Evolutionary conservation across 352 stramenopile species (phyloP).

Genomic region (Phytophthora hybrid): DNA sequence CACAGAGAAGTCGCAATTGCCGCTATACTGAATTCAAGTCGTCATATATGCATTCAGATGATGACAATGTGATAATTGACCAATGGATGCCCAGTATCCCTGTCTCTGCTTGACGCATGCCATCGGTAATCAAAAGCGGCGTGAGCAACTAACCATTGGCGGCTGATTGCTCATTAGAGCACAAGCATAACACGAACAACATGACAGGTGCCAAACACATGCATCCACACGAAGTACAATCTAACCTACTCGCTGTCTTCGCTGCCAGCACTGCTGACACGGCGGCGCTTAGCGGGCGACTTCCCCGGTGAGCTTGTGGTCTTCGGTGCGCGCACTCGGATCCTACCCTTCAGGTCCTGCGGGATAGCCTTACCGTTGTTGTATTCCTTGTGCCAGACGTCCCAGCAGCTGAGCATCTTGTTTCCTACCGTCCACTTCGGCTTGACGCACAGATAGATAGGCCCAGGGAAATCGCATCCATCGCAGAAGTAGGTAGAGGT

Average conservation of each 20-base stretch:
- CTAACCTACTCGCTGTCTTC: not conserved
- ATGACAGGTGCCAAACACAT: not conserved
- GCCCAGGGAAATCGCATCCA: not conserved
- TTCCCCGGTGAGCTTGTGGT: not conserved
- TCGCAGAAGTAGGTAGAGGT: slow-evolving; percentile 14
- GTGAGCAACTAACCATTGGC: not conserved
- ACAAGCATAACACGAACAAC: not conserved
- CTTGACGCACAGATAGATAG: not conserved
- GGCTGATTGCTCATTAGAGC: not conserved
- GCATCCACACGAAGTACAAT: not conserved
- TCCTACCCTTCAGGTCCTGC: not conserved
- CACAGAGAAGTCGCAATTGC: not conserved
- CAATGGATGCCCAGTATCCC: not conserved
- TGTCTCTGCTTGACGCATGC: not conserved
- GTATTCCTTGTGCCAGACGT: slow-evolving; percentile 10
- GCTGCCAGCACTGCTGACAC: not conserved
- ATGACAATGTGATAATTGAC: not conserved
- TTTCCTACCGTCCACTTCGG: not conserved
- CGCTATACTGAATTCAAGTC: not conserved
- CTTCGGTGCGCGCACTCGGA: not conserved
- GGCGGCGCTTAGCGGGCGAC: not conserved
- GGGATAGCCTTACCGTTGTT: slow-evolving; percentile 4
- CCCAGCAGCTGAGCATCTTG: not conserved
- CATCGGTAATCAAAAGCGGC: not conserved
- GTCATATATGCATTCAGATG: not conserved